Evolutionary conservation across 805 yeast species (phyloP).

Genomic region (Lachancea thermotolerans): DNA sequence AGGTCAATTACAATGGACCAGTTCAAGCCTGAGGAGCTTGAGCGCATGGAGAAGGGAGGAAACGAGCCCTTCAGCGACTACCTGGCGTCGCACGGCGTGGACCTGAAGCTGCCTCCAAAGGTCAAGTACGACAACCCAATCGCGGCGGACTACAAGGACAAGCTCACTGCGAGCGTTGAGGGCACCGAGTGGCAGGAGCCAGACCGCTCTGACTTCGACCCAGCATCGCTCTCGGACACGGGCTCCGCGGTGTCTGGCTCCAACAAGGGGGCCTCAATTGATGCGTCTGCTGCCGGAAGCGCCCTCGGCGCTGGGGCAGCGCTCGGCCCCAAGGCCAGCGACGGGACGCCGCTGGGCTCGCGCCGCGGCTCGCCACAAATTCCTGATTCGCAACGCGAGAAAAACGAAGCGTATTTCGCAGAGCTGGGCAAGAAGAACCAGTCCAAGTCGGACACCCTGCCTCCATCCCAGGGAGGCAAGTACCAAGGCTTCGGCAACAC

Average conservation of each 20-base stretch:
- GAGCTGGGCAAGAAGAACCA: conserved; percentile 68
- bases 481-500: conserved; percentile 88
- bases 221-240: conserved; percentile 15
- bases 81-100: conserved; percentile 67
- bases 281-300: conserved; percentile 1
- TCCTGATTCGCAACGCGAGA: conserved; percentile 39
- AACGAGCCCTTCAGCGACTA: conserved; percentile 67
- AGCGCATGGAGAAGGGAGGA: conserved; percentile 92
- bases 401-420: conserved; percentile 78
- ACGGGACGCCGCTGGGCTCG: conserved; percentile 29
- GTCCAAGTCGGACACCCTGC: conserved; percentile 65
- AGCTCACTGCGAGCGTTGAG: conserved; percentile 66
- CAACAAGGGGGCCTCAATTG: background rate
- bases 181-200: conserved; percentile 64
- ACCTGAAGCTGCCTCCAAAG: conserved; percentile 54
- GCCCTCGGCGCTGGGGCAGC: conserved; percentile 1
- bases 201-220: conserved; percentile 44
- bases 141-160: conserved; percentile 90
- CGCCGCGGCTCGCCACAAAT: conserved; percentile 37
- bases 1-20: conserved; percentile 98
- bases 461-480: conserved; percentile 92
- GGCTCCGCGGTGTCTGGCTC: conserved; percentile 1
- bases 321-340: background rate
- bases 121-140: conserved; percentile 79
- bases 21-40: conserved; percentile 86